phyloP scores from a whole-genome alignment of 805 yeast species.

The Candida nemodendra region DNA sequence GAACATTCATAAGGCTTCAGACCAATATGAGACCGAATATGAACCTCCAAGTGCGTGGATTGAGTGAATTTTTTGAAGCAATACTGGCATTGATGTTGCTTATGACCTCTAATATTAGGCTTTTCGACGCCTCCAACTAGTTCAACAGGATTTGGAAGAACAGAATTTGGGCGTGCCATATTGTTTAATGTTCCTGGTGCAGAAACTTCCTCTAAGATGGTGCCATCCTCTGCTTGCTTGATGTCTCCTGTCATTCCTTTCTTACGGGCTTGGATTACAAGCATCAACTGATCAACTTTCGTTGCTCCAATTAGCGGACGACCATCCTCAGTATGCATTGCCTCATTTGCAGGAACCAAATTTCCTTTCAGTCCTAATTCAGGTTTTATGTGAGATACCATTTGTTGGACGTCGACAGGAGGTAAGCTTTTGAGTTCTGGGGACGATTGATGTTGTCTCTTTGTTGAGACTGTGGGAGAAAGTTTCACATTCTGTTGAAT shows the following conservation, averaged over 20 bases:
- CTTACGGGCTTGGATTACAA: slow-evolving; percentile 84
- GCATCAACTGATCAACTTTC: slow-evolving; percentile 86
- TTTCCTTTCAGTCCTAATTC: slow-evolving; percentile 16
- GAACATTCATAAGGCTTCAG: slow-evolving; percentile 79
- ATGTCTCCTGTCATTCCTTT: slow-evolving; percentile 69
- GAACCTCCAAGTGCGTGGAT: slow-evolving; percentile 89
- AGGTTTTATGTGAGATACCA: slow-evolving; percentile 9
- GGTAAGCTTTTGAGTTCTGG: slow-evolving; percentile 3
- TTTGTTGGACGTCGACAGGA: slow-evolving; percentile 4
- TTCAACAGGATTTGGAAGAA: slow-evolving; percentile 58
- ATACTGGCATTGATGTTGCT: slow-evolving; percentile 68
- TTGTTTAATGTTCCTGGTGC: slow-evolving; percentile 6
- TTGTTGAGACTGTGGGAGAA: not conserved
- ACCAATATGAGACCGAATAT: slow-evolving; percentile 83
- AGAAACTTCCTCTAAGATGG: slow-evolving; percentile 49
- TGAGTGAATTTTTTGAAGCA: slow-evolving; percentile 83
- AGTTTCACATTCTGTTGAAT: too few relatives aligned
- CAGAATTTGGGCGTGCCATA: slow-evolving; percentile 31
- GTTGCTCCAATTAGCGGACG: slow-evolving; percentile 80
- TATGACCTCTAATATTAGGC: slow-evolving; percentile 44
- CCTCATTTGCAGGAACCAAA: slow-evolving; percentile 46
- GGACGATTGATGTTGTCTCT: slow-evolving; percentile 1
- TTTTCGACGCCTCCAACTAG: slow-evolving; percentile 81
- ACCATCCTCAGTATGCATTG: slow-evolving; percentile 55
- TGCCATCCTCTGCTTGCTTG: slow-evolving; percentile 67